phyloP scores from a whole-genome alignment of 768 basidiomycete species.

The Termitomyces sp. region DNA sequence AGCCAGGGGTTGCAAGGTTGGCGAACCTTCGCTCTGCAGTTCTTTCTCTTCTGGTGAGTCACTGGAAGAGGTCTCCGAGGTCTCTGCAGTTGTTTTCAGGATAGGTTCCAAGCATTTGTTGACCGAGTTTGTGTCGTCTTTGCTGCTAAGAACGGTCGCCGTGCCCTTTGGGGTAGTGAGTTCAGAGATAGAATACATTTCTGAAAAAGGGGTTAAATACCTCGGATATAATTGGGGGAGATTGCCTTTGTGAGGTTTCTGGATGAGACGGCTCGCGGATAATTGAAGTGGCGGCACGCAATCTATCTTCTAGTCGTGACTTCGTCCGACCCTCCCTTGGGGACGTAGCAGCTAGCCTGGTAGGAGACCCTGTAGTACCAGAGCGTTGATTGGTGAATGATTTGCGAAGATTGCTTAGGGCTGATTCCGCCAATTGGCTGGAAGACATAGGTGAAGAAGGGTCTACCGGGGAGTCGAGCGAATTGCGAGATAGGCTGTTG shows the following conservation, averaged over 20 bases:
- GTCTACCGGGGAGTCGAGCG: conserved; percentile 22
- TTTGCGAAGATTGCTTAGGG: conserved; percentile 58
- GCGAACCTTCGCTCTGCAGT: not conserved
- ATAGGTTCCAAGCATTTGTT: not conserved
- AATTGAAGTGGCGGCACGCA: conserved; percentile 59
- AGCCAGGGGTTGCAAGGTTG: not conserved
- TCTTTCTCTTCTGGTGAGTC: not conserved
- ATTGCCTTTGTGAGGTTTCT: conserved; percentile 31
- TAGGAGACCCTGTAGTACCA: conserved; percentile 28
- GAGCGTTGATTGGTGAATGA: conserved; percentile 51
- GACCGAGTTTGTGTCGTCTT: not conserved
- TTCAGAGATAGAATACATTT: conserved; percentile 38
- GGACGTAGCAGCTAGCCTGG: conserved; percentile 13
- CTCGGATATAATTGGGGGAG: conserved; percentile 28
- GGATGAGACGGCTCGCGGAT: conserved; percentile 51
- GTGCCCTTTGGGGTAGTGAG: conserved; percentile 23
- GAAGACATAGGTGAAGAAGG: conserved; percentile 36
- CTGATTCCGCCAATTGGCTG: conserved; percentile 54
- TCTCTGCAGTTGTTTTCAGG: not conserved
- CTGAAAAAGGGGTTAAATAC: conserved; percentile 28
- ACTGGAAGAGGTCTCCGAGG: not conserved
- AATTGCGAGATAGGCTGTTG: conserved; percentile 23
- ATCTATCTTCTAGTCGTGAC: conserved; percentile 67
- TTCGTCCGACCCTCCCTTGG: conserved; percentile 30
- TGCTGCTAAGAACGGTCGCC: conserved; percentile 3